These are phyloP conservation scores for Scheffersomyces stambukii DNA, from an alignment of 1,139 yeast genomes.

Conservation along the genomic window DNA sequence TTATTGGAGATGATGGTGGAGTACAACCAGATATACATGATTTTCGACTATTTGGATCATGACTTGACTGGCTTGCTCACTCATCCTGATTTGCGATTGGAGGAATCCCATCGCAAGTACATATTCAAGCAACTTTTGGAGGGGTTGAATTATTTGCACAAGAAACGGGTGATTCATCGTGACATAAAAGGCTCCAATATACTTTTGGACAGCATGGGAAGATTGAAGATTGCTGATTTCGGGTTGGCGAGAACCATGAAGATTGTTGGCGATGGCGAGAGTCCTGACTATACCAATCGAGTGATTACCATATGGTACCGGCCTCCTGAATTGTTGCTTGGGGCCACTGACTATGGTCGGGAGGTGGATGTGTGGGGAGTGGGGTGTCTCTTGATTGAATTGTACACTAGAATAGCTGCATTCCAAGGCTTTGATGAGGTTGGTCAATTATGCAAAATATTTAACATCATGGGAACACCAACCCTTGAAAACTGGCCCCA, in stretches of 20 bases:
- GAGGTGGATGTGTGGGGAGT: constrained; percentile 98
- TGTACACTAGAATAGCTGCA: constrained; percentile 69
- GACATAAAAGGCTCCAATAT: constrained; percentile 95
- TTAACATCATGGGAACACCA: constrained; percentile 87
- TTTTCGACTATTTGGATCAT: constrained; percentile 90
- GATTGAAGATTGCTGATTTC: constrained; percentile 84
- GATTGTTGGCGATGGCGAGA: constrained; percentile 45
- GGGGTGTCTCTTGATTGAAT: constrained; percentile 84
- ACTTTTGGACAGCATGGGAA: constrained; percentile 66
- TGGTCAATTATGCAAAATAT: constrained; percentile 73
- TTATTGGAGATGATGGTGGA: constrained; percentile 90
- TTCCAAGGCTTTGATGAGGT: constrained; percentile 90
- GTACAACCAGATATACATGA: constrained; percentile 75
- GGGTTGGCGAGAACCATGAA: constrained; percentile 87
- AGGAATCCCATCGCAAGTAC: constrained; percentile 69
- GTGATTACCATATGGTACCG: constrained; percentile 97
- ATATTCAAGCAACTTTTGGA: constrained; percentile 72
- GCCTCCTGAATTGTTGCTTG: constrained; percentile 89
- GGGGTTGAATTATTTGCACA: constrained; percentile 80
- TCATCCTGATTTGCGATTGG: constrained; percentile 64
- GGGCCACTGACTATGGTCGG: constrained; percentile 84
- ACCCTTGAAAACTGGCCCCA: constrained; percentile 72
- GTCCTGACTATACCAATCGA: constrained; percentile 82
- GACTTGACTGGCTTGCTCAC: constrained; percentile 85
- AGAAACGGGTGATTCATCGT: constrained; percentile 76